Evolutionary conservation across 164 flowering plant species (phyloP).

Genomic region (Vitis labrusca): DNA sequence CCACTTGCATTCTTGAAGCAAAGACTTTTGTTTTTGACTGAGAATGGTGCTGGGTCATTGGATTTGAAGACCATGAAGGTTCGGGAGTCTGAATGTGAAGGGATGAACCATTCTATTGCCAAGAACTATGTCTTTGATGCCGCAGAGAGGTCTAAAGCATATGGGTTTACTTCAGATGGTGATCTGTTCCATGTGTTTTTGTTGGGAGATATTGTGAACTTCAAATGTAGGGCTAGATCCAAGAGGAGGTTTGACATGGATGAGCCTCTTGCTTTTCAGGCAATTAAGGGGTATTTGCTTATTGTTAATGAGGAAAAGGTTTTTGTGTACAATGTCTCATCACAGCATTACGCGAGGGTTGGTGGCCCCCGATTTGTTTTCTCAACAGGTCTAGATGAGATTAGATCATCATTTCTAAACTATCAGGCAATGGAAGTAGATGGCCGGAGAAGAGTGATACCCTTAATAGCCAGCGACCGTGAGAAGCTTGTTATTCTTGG

Average conservation of each 20-base stretch:
- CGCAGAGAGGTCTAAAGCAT: slow-evolving; percentile 84
- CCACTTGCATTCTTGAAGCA: slow-evolving; percentile 91
- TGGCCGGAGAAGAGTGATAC: slow-evolving; percentile 23
- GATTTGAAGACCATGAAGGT: slow-evolving; percentile 86
- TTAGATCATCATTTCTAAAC: slow-evolving; percentile 62
- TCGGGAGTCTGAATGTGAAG: slow-evolving; percentile 86
- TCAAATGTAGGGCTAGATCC: slow-evolving; percentile 88
- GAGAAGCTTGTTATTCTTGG: slow-evolving; percentile 82
- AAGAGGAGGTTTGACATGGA: slow-evolving; percentile 71
- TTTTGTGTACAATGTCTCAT: slow-evolving; percentile 75
- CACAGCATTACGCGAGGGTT: slow-evolving; percentile 70
- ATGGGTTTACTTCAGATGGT: slow-evolving; percentile 81
- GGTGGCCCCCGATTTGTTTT: slow-evolving; percentile 74
- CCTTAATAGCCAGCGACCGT: slow-evolving; percentile 69
- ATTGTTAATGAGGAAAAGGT: slow-evolving; percentile 62
- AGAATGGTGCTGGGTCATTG: slow-evolving; percentile 87
- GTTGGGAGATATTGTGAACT: slow-evolving; percentile 81
- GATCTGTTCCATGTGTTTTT: slow-evolving; percentile 77
- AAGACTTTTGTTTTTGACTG: slow-evolving; percentile 86
- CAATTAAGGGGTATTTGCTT: slow-evolving; percentile 84
- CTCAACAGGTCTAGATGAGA: slow-evolving; percentile 69
- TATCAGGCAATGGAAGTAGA: slow-evolving; percentile 27
- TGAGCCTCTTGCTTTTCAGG: slow-evolving; percentile 63
- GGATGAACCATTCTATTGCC: slow-evolving; percentile 66
- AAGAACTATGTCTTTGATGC: slow-evolving; percentile 79